Evolutionary conservation across 2,329 filamentous ascomycete species (phyloP), one percentile per base, ranked within the genome.

Genomic region (Pestalotiopsis fici): DNA sequence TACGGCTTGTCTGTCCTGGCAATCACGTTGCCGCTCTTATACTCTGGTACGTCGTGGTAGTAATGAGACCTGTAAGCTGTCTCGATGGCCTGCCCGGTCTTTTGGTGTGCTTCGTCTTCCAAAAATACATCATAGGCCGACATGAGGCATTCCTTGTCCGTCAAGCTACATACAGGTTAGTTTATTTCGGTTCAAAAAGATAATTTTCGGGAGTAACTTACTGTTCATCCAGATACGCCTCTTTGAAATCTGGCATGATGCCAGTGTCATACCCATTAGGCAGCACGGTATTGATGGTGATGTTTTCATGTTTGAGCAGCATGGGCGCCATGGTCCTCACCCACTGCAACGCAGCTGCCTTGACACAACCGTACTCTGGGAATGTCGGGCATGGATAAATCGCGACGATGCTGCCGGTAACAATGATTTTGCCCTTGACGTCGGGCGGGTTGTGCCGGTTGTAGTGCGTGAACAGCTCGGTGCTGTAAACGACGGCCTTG

Each of bases 401-500:
- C 12, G 65, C 69, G 2, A 70, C 27, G 21, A 69, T 67, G 39
- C 71, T 70, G n/a, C 57, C 56, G 9, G 71, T 71, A 6, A 67
- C 62, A 11, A 71, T 67, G 59, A 72, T 72, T 62, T 69, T 68
- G 27, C 68, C 69, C 65, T 69, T 67, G 18, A 68, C 71, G 11
- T 66, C 69, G 11, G 69, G 39, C 1, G 66, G 55, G 43, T 72
- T 72, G 56, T 70, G 67, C 4, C 69, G 68, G 66, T 67, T 68
- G 55, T 67, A 71, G 54, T 72, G 71, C 23, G 62, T 67, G 11
- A 67, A 66, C n/a, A 72, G 66, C 31, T 69, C 59, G 3, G 69
- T 71, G 37, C 68, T 66, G 61, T 69, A 69, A n/a, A 72, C 65
- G 35, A 69, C 66, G 21, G 63, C 67, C 64, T 72, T 72, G 67